Base-by-base conservation (phyloP, 257 asterid genomes). In the Solanum megistacrolobum region DNA sequence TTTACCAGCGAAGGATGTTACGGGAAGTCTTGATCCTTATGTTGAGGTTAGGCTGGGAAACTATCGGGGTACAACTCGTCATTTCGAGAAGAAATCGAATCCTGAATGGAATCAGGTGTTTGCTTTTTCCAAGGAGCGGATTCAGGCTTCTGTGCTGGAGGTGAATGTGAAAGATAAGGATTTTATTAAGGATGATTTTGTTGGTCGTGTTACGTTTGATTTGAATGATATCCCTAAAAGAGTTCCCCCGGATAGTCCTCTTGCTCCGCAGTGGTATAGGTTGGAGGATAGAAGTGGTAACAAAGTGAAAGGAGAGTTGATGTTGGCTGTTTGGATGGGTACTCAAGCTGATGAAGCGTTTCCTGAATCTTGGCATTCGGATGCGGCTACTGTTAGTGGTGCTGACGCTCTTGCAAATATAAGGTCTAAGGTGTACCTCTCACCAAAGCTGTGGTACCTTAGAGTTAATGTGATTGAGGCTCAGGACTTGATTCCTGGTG, bases 301-400 rank as follows among this genome's bases (percentile, higher is more conserved):
- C 16, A 89, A 86, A 68, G 71, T 48, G 7, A 86, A 32, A 23
- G 91, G 91, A 38, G 87, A 89, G 55, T 39, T 89, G 78, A 89
- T 89, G 91, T 62, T 87, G 69, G 89, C 91, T 34, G 91, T 89
- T 27, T 89, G 91, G 91, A 89, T 89, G 36, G 91, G 91, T 55
- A 89, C 91, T 38, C 89, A 88, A 39, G 90, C 90, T 65, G 90
- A 88, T 78, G 90, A 88, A 31, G 90, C 90, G 2, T 88, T 84
- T 72, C 84, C 89, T 4, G 89, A 86, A 68, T 88, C 91, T 58
- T 89, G 91, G 87, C 89, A 82, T 82, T 89, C 91, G 4, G 89
- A 89, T 83, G 78, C 91, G 1, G 73, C 86, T 7, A 76, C 87
- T 35, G 58, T 89, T 58, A 23, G 32, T 69, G 78, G 87, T 34